These are phyloP conservation scores for Scheffersomyces titani DNA, from an alignment of 1,139 yeast genomes.

Conservation along the genomic window DNA sequence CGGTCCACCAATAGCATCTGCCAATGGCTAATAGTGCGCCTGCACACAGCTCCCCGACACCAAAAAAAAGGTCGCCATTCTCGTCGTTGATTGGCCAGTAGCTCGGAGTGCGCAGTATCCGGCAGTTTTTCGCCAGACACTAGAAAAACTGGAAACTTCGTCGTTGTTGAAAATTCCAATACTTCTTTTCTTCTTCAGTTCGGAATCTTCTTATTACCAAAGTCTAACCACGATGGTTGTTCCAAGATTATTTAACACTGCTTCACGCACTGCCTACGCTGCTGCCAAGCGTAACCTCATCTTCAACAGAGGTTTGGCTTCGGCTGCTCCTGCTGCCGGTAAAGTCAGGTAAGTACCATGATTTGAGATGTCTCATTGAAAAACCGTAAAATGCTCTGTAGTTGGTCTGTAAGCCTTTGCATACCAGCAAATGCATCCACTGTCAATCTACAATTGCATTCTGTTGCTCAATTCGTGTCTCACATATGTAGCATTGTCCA, in stretches of 20 bases:
- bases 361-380: slow-evolving; percentile 1
- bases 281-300: slow-evolving; percentile 83
- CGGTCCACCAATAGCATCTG: not conserved
- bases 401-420: not conserved
- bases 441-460: not conserved
- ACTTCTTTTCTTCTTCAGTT: slow-evolving; percentile 8
- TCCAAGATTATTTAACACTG: slow-evolving; percentile 90
- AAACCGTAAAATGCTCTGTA: not conserved
- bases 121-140: not conserved
- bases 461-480: not conserved
- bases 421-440: not conserved
- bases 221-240: slow-evolving; percentile 56
- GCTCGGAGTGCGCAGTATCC: not conserved
- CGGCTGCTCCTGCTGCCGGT: slow-evolving; percentile 84
- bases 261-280: slow-evolving; percentile 87
- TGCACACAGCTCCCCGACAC: not conserved
- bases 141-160: not conserved
- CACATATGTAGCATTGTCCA: not conserved
- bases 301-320: slow-evolving; percentile 82
- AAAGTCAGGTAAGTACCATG: slow-evolving; percentile 77
- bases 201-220: slow-evolving; percentile 21
- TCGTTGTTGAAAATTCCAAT: not conserved
- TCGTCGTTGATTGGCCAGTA: not conserved
- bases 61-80: not conserved
- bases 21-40: not conserved